phyloP scores from a whole-genome alignment of 441 rosid species.

The Biscutella auriculata region DNA sequence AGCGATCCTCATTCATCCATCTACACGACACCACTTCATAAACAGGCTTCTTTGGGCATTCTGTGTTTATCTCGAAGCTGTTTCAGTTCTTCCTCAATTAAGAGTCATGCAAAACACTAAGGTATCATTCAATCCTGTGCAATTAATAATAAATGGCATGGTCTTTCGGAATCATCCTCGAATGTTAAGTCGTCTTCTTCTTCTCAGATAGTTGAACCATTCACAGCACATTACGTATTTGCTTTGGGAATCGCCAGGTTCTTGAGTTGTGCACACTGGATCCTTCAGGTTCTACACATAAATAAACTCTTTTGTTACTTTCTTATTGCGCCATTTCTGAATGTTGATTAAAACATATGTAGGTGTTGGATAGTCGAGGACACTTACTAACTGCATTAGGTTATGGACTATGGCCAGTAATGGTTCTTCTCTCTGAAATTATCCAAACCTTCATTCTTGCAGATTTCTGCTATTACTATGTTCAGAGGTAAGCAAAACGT shows the following conservation, averaged over 20 bases:
- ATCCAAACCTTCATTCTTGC: conserved; percentile 63
- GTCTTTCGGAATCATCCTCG: not conserved
- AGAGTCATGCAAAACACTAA: conserved; percentile 65
- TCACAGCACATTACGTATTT: conserved; percentile 60
- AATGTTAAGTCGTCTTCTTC: not conserved
- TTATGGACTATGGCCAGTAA: conserved; percentile 52
- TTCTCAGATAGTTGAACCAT: conserved; percentile 52
- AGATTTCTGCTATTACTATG: conserved; percentile 58
- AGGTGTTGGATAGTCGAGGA: conserved; percentile 50
- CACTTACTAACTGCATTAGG: conserved; percentile 44
- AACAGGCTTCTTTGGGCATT: conserved; percentile 59
- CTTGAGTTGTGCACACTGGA: conserved; percentile 61
- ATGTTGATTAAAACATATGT: not conserved
- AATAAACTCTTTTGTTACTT: not conserved
- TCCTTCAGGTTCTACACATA: conserved; percentile 39
- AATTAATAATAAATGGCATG: no score
- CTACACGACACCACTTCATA: conserved; percentile 38
- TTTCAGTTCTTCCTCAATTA: conserved; percentile 60
- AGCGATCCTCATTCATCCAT: conserved; percentile 44
- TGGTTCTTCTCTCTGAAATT: conserved; percentile 54
- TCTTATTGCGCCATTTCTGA: not conserved
- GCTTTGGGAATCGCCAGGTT: conserved; percentile 61
- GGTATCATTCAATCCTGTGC: conserved; percentile 19
- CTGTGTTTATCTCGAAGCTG: conserved; percentile 66
- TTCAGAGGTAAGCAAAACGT: conserved; percentile 30